Evolutionary conservation across 345 rosid species (phyloP).

Genomic region (Camelina neglecta): DNA sequence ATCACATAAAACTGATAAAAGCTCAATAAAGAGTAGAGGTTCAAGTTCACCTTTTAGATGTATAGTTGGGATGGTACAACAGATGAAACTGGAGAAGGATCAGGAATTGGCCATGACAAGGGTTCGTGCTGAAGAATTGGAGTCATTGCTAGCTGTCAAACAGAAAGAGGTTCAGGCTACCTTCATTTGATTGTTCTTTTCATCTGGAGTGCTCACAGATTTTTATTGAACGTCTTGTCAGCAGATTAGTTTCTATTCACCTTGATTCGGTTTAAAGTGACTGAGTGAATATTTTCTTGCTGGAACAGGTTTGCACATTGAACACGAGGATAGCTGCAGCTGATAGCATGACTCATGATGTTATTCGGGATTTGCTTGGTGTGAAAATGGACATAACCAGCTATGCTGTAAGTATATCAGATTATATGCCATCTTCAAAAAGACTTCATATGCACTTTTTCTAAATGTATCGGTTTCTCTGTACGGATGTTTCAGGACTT

Average conservation of each 20-base stretch:
- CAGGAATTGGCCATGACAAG: conserved; percentile 70
- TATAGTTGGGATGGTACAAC: conserved; percentile 84
- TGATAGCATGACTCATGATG: conserved; percentile 97
- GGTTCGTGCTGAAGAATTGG: conserved; percentile 74
- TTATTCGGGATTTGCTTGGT: conserved; percentile 91
- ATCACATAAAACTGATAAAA: conserved; percentile 60
- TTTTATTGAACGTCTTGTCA: background rate
- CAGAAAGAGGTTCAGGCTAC: conserved; percentile 71
- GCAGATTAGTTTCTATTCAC: conserved; percentile 1
- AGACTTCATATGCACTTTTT: conserved; percentile 12
- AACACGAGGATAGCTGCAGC: conserved; percentile 85
- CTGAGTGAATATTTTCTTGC: conserved; percentile 19
- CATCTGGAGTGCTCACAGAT: conserved; percentile 10
- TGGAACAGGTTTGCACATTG: conserved; percentile 69
- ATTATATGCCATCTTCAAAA: conserved; percentile 12
- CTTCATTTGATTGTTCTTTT: conserved; percentile 13
- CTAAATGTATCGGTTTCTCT: background rate
- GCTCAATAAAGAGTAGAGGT: conserved; percentile 69
- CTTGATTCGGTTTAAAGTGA: conserved; percentile 27
- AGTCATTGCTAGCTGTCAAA: conserved; percentile 59
- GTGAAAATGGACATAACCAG: conserved; percentile 85
- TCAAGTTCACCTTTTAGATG: conserved; percentile 96
- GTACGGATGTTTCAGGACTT: conserved; percentile 59
- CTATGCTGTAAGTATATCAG: conserved; percentile 71
- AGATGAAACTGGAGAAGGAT: conserved; percentile 81